phyloP scores from a whole-genome alignment of 2,329 filamentous ascomycete species.

The Cryphonectria carpinicola region DNA sequence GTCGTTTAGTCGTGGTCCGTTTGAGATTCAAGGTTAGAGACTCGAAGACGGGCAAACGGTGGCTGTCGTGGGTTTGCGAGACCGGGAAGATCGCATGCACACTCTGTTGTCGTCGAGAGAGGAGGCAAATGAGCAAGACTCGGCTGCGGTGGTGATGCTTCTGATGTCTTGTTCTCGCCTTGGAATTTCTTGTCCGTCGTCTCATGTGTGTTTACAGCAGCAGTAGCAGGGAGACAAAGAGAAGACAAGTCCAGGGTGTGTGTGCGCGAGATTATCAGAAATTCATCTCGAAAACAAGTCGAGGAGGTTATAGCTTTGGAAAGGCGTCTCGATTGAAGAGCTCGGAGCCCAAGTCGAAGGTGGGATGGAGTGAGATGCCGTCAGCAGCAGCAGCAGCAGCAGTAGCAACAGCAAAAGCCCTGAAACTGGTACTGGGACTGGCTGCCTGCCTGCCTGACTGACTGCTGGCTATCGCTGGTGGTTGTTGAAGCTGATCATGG shows the following conservation, averaged over 20 bases:
- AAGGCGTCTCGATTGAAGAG: not conserved
- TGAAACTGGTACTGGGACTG: not conserved
- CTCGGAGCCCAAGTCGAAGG: not conserved
- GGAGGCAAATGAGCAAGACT: not conserved
- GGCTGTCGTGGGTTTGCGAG: not conserved
- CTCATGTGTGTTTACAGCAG: not conserved
- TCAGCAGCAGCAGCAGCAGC: constrained; percentile 3
- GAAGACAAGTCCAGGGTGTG: not conserved
- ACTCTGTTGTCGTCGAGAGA: not conserved
- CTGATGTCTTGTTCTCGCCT: not conserved
- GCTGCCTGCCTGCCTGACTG: not conserved
- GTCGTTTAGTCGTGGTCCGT: not conserved
- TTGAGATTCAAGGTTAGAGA: not conserved
- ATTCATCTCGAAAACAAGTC: not conserved
- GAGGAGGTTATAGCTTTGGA: not conserved
- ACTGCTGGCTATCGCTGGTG: not conserved
- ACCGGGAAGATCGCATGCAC: constrained; percentile 12
- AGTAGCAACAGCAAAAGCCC: not conserved
- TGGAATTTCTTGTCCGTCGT: not conserved
- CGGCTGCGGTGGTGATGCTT: not conserved
- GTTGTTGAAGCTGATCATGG: not conserved
- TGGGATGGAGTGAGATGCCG: not conserved
- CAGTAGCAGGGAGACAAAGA: not conserved
- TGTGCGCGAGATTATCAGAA: not conserved
- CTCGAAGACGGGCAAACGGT: not conserved